Base-by-base conservation (phyloP, 2,329 filamentous ascomycete genomes). In the Fusarium mangiferae region DNA sequence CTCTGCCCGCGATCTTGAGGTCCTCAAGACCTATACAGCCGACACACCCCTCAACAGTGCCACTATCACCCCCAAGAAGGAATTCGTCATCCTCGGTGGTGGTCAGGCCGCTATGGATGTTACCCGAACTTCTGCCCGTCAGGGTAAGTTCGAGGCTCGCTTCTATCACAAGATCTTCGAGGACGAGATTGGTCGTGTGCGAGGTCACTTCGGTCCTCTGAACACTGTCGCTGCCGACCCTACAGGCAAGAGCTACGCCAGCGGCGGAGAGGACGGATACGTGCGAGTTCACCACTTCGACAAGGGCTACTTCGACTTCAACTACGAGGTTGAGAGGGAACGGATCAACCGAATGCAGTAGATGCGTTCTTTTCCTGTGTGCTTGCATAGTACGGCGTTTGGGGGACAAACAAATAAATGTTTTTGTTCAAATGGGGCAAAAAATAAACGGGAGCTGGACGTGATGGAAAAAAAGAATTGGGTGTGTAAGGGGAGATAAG, bases 101-200 rank as follows among this genome's bases (percentile, higher is more conserved):
- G 96, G 96, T 79, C 96, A 99, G 87, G 96, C 95, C 75, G 96
- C 96, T 82, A 98, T 98, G 94, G 96, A 98, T 82, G 96, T 99
- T 85, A 99, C 96, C 67, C 97, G 94, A 62, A 98, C 96, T 58
- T 93, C 93, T 39, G 92, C 95, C 56, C 91, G 96, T 77, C 96
- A 99, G 88, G 96, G 96, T 86, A 98, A 98, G 87, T 99, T 99
- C 88, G 96, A 99, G 86, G 96, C 96, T 49, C 92, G 96, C 76
- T 99, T 99, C 90, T 99, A 98, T 89, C 96, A 99, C 92, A 98
- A 97, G 90, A 93, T 99, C 83, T 98, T 99, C 83, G 95, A 98
- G 85, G 96, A 99, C 85, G 96, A 99, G 88, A 96, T 98, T 80
- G 96, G 96, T 78, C 93, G 96, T 88, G 96, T 99, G 75, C 91